phyloP scores from a whole-genome alignment of 768 basidiomycete species.

The Galerina marginata region DNA sequence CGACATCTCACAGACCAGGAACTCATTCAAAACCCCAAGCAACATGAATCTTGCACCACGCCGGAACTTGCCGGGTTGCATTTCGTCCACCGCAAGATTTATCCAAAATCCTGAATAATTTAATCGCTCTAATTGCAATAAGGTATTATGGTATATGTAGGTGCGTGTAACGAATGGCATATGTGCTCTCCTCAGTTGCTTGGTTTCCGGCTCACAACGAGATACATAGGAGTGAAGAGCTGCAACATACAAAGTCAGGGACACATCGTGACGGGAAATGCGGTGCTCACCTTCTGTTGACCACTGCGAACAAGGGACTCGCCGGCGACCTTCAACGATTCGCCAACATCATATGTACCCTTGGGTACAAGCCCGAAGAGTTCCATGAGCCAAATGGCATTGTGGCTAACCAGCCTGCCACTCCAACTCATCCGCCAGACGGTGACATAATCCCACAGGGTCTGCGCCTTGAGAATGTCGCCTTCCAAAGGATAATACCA shows the following conservation, averaged over 20 bases:
- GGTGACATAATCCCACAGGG: slow-evolving; percentile 87
- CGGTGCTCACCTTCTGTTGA: slow-evolving; percentile 69
- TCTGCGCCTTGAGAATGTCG: slow-evolving; percentile 91
- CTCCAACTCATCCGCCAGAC: slow-evolving; percentile 91
- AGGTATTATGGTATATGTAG: slow-evolving; percentile 24
- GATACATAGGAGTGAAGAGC: slow-evolving; percentile 90
- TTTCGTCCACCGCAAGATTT: slow-evolving; percentile 5
- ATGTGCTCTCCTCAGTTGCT: slow-evolving; percentile 34
- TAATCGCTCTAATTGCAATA: slow-evolving; percentile 3
- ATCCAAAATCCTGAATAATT: slow-evolving; percentile 20
- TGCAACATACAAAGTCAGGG: slow-evolving; percentile 35
- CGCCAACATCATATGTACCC: slow-evolving; percentile 90
- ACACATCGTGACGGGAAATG: slow-evolving; percentile 10
- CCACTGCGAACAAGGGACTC: slow-evolving; percentile 84
- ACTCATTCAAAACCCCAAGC: slow-evolving; percentile 27
- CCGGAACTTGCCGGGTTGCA: slow-evolving; percentile 41
- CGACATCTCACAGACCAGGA: slow-evolving; percentile 40
- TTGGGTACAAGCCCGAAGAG: slow-evolving; percentile 82
- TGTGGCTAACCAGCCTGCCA: slow-evolving; percentile 85
- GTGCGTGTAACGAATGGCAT: slow-evolving; percentile 10
- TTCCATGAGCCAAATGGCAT: slow-evolving; percentile 78
- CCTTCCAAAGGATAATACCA: slow-evolving; percentile 99
- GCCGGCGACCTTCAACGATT: slow-evolving; percentile 84
- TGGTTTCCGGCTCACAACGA: slow-evolving; percentile 68
- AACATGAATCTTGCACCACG: slow-evolving; percentile 19